Conservation (phyloP, 768 basidiomycete species). For the Naganishia vaughanmartiniae region DNA sequence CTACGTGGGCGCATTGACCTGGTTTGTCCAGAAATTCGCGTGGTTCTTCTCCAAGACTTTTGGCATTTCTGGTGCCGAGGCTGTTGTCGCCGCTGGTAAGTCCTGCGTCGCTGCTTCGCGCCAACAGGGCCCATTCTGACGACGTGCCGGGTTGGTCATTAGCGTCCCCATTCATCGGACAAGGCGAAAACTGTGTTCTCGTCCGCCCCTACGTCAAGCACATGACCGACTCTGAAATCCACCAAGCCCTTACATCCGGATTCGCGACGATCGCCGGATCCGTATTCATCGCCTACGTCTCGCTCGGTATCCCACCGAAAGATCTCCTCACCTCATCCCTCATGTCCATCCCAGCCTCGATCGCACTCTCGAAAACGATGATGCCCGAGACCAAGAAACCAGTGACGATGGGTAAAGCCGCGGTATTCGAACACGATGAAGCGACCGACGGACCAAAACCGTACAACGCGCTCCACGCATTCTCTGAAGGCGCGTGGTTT, state of each 20-base stretch:
- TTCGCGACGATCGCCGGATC: constrained; percentile 93
- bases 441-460: constrained; percentile 57
- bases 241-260: constrained; percentile 54
- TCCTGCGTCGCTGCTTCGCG: not conserved
- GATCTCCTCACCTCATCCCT: constrained; percentile 61
- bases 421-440: constrained; percentile 46
- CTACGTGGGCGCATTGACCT: constrained; percentile 82
- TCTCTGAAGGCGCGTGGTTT: constrained; percentile 77
- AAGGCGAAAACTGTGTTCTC: constrained; percentile 83
- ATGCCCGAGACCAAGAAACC: constrained; percentile 72
- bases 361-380: constrained; percentile 85
- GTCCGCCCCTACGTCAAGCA: constrained; percentile 77
- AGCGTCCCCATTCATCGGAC: constrained; percentile 89
- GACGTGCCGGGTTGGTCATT: too few relatives aligned
- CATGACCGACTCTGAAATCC: constrained; percentile 84
- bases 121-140: too few relatives aligned
- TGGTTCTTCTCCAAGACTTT: constrained; percentile 92
- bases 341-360: constrained; percentile 93
- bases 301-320: constrained; percentile 58
- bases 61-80: constrained; percentile 91
- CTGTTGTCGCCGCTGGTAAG: constrained; percentile 71
- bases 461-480: constrained; percentile 82
- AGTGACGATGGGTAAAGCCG: constrained; percentile 50
- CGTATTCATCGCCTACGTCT: constrained; percentile 79
- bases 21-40: constrained; percentile 83